Percentiles rank a stretch among this genome's conserved stretches.
Evolutionary conservation across 192 early-diverging fungal genomes (phyloP).

Genomic region (Podila horticola): DNA sequence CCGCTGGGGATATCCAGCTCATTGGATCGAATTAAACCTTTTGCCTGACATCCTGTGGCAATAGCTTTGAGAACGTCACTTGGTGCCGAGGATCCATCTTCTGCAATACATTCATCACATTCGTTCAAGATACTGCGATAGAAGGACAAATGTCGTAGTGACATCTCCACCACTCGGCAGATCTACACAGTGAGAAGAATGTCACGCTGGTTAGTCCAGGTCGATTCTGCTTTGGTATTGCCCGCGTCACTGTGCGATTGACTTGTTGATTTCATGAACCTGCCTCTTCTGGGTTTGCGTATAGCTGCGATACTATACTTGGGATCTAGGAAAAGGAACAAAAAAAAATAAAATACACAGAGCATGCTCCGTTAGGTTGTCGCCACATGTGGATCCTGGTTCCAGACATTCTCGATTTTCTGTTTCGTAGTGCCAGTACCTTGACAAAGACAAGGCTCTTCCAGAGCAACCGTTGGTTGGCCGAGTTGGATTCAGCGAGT

Average conservation of each 20-base stretch:
- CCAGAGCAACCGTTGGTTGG: conserved; percentile 38
- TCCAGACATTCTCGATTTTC: background rate
- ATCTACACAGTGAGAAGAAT: conserved; percentile 8
- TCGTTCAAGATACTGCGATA: conserved; percentile 38
- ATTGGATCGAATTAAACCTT: conserved; percentile 19
- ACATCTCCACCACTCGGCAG: conserved; percentile 15
- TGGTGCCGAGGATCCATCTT: conserved; percentile 6
- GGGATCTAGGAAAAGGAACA: conserved; percentile 39
- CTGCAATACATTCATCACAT: conserved; percentile 33
- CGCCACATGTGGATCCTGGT: background rate
- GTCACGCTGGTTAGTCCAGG: no score
- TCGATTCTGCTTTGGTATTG: no score
- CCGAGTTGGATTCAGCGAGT: conserved; percentile 19
- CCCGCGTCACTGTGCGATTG: no score
- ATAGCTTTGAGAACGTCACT: conserved; percentile 16
- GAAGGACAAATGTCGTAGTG: conserved; percentile 36
- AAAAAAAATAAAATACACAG: background rate
- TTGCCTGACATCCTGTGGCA: conserved; percentile 13
- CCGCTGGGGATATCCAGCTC: conserved; percentile 25
- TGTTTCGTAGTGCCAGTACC: conserved; percentile 4
- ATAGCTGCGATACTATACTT: conserved; percentile 14
- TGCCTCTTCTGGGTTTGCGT: conserved; percentile 10
- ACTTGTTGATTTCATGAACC: background rate
- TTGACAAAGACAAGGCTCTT: conserved; percentile 43
- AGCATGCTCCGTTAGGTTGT: background rate